Base-by-base conservation (phyloP, 768 basidiomycete genomes). In the Collybia sp. region DNA sequence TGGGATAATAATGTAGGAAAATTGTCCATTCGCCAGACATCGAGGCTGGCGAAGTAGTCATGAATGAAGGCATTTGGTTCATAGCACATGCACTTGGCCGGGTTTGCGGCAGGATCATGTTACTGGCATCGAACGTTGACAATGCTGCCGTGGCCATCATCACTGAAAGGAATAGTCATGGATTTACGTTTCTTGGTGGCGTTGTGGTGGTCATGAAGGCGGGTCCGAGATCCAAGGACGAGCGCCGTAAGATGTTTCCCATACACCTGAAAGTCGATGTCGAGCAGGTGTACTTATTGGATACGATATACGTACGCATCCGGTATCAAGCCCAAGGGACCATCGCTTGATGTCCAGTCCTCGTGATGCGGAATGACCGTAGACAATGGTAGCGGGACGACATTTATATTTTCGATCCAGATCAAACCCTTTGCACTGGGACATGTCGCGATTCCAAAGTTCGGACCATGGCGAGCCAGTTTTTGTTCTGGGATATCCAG, bases 241-340 rank as follows among this genome's bases (percentile, higher is more conserved):
- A 92, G 64, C 3, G 88, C 85, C 4, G 85, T 80, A 42, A 93
- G 60, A 33, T 68, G 65, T 34, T 75, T 70, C 6, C 79, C 76
- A 56, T 90, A 85, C 36, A 80, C 69, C 74, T 80, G 25, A 32
- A 32, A 37, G 49, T 18, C 48, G 46, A 19, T 35, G 45, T 13
- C 33, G 8, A 32, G 47, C 42, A 9, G 17, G 32, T 11, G 30
- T 2, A 37, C 16, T 31, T 12, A 20, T 17, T n/a, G 6, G 37
- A 33, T 31, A 18, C 32, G 47, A n/a, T 41, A 36, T n/a, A 70
- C 83, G 61, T 60, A 92, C 88, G 58, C 93, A 95, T 10, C 89
- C 93, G 0, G 86, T 76, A 61, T 98, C 94, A 30, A 95, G 64
- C 1, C 94, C 94, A 49, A 93, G 67, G 2, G 83, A 80, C 85